Evolutionary conservation across 805 yeast genomes (phyloP), one percentile per base, ranked within the genome.

Genomic region (Metschnikowia cubensis): DNA sequence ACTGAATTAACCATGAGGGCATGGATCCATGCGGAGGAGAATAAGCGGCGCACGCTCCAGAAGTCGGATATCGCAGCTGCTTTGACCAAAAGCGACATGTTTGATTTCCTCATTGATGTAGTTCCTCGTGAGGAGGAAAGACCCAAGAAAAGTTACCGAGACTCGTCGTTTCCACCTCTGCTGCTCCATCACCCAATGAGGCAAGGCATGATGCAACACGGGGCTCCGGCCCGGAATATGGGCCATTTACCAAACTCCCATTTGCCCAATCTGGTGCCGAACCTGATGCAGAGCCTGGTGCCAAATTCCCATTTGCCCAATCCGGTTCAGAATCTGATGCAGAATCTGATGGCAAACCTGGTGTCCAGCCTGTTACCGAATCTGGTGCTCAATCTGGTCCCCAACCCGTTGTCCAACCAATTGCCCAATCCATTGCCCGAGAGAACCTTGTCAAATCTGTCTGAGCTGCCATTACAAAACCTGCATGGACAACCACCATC

Each of bases 1-100:
- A 91, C 99, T 0, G 99, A 94, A 66, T 74, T 94, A 49, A 91
- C 99, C 13, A 91, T 94, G 97, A 77, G 99, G 51, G 97, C 99
- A 6, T 94, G 99, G 99, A 89, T 94, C 54, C 97, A 91, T 61
- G 97, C 98, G 2, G 98, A 94, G 67, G 97, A 89, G 62, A 89
- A 89, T 71, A 94, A 94, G 65, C 80, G 99, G 57, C 73, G 99
- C 53, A 94, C 99, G 4, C 72, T 94, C 51, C 99, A 94, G 66
- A 87, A 90, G 62, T 83, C 89, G 1, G 99, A 94, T 64, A 90
- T 94, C 54, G 96, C 97, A 2, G 94, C 94, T 15, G 99, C 99
- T 1, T 73, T 95, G 50, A 94, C 90, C 57, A 89, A 89, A 65
- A 82, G 91, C 36, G 99, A 94, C 66, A 92, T 94, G 96, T 95